Base-by-base conservation (phyloP, 2,329 filamentous ascomycete species). In the Eurotiales sp. region DNA sequence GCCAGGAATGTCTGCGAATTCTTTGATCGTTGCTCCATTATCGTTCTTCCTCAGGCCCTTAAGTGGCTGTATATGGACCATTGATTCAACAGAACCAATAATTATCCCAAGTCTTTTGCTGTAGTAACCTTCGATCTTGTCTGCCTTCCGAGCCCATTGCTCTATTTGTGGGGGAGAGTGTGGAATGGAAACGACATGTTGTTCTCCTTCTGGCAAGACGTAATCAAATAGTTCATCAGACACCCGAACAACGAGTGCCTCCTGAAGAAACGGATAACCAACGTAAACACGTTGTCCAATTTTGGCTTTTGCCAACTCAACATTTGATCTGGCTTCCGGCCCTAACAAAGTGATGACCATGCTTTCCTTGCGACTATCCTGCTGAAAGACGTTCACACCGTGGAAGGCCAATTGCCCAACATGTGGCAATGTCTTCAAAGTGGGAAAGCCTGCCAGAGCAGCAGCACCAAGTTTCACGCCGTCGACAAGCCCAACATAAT, bases 221-320 rank as follows among this genome's bases (percentile, higher is more conserved):
- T 96, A 99, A 61, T 88, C 87, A 66, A 97, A 97, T 23, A 97
- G 77, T 67, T 97, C 92, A 65, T 99, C 93, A 1, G 90, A 92
- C 1, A 97, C 88, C 50, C 85, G 86, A 46, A 89, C 79, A 25
- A 99, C 85, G 72, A 92, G 92, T 48, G 89, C 93, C 72, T 99
- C 95, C 61, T 95, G 88, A 57, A 99, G 73, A 73, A 96, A 99
- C 1, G 93, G 93, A 64, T 95, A 99, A 32, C 92, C 91, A 55
- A 97, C 88, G 65, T 90, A 90, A 54, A 95, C 91, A 54, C 85
- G 84, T 69, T 92, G 82, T 40, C 91, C 92, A 40, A 99, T 79
- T 64, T 90, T 92, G 45, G 76, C 72, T 66, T 90, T 89, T 50
- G 91, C 91, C 50, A 81, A 74, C 58, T 88, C 84, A 19, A 85